Evolutionary conservation across 345 rosid species (phyloP).

Genomic region (Citrus maxima): DNA sequence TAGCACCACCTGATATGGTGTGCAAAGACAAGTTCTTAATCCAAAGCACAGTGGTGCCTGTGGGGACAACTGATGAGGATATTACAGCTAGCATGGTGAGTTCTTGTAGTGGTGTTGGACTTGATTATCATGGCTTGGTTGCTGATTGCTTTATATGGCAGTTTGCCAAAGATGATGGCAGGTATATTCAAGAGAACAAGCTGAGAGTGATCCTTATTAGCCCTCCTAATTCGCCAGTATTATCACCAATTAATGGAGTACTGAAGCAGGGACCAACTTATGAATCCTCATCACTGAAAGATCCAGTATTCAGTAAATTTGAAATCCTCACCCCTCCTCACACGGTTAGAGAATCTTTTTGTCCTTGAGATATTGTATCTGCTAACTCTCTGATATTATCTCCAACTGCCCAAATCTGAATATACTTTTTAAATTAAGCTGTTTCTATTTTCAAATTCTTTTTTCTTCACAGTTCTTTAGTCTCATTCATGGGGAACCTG

Average conservation of each 20-base stretch:
- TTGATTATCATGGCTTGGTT: slow-evolving; percentile 13
- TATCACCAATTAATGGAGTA: slow-evolving; percentile 60
- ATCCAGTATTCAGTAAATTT: slow-evolving; percentile 39
- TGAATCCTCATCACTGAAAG: slow-evolving; percentile 49
- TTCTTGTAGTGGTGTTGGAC: slow-evolving; percentile 10
- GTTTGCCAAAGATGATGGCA: slow-evolving; percentile 69
- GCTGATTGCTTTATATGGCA: slow-evolving; percentile 31
- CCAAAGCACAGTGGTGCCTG: slow-evolving; percentile 74
- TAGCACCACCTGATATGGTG: slow-evolving; percentile 63
- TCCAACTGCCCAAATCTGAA: background rate
- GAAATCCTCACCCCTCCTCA: slow-evolving; percentile 39
- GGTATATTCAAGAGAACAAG: slow-evolving; percentile 76
- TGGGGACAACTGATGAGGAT: slow-evolving; percentile 67
- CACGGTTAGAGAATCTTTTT: slow-evolving; percentile 39
- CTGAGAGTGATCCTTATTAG: slow-evolving; percentile 64
- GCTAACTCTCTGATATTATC: background rate
- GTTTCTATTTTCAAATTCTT: background rate
- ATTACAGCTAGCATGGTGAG: slow-evolving; percentile 63
- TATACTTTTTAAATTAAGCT: background rate
- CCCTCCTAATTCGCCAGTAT: slow-evolving; percentile 65
- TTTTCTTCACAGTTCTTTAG: background rate
- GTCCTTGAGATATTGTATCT: background rate
- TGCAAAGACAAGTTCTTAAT: slow-evolving; percentile 98
- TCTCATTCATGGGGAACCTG: background rate
- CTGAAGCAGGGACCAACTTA: slow-evolving; percentile 38